Base-by-base conservation (phyloP, 257 asterid genomes). In the Primulina huaijiensis region DNA sequence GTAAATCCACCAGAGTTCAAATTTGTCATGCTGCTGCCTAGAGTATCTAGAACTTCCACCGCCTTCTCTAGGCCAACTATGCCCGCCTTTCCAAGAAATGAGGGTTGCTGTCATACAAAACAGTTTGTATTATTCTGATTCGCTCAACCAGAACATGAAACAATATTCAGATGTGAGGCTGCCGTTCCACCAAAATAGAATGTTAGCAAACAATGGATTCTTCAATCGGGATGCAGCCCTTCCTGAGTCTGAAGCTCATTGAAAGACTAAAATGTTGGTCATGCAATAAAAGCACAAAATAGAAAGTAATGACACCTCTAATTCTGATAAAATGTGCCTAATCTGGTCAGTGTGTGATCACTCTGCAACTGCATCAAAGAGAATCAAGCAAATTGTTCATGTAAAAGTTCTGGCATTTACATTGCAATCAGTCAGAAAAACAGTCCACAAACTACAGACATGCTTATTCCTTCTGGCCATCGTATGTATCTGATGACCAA, bases 1-100 rank as follows among this genome's bases (percentile, higher is more conserved):
- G 84, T 78, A 82, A 95, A 95, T 21, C 99, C 99, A 65, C 98
- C 87, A 21, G 92, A 67, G 76, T 95, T 92, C 74, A 94, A 85
- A 80, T 87, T 95, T 65, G 97, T 89, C 98, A 95, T 82, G 89
- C 97, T 91, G 83, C 98, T 95, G 63, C 99, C 99, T 70, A 95
- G 80, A 63, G 96, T 87, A 81, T 95, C 99, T 55, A 95, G 83
- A 76, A 95, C 98, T 71, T 95, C 97, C 62, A 94, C 99, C 8
- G 99, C 97, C 79, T 89, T 94, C 75, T 94, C 97, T 21, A 92
- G 82, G 35, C 99, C 95, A 23, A 82, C 90, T 65, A 77, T 84
- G 59, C 99, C 95, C 40, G 98, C 99, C 81, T 95, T 95, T 30
- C 98, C 99, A 82, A 94, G 86, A 84, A 95, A 93, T 62, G 99